Evolutionary conservation across 768 basidiomycete genomes (phyloP).

Genomic region (Pleurotus giganteus): DNA sequence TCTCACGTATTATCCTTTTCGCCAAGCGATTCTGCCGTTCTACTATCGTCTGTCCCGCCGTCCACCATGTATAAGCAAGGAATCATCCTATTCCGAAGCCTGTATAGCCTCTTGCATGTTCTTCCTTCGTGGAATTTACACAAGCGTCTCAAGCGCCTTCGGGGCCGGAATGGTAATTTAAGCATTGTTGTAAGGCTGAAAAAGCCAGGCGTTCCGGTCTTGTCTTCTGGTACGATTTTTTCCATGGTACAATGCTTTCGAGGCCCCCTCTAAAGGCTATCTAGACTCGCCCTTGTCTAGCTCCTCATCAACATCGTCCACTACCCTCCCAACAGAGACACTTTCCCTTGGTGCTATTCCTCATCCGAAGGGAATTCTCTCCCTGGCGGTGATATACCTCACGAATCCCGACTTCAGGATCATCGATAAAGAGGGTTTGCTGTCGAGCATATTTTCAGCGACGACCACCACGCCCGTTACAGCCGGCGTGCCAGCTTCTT

Average conservation of each 20-base stretch:
- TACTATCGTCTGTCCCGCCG: constrained; percentile 55
- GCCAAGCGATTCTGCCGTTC: not conserved
- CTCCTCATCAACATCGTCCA: constrained; percentile 38
- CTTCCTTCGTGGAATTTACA: constrained; percentile 76
- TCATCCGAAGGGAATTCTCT: constrained; percentile 64
- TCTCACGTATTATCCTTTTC: constrained; percentile 59
- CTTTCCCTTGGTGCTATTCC: constrained; percentile 66
- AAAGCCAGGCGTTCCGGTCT: constrained; percentile 22
- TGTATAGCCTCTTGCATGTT: constrained; percentile 69
- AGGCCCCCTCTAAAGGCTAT: not conserved
- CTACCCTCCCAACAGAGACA: constrained; percentile 41
- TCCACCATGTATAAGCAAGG: constrained; percentile 84
- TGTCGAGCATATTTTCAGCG: constrained; percentile 61
- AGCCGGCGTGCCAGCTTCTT: too few relatives aligned
- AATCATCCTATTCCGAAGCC: constrained; percentile 76
- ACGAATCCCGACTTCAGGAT: constrained; percentile 65
- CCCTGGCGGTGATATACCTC: constrained; percentile 63
- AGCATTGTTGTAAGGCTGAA: constrained; percentile 26
- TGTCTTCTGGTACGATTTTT: constrained; percentile 24
- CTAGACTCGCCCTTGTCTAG: not conserved
- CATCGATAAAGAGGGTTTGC: constrained; percentile 72
- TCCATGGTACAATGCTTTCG: not conserved
- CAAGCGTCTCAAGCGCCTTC: constrained; percentile 41
- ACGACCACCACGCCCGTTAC: too few relatives aligned
- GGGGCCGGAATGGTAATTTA: constrained; percentile 37